phyloP scores from a whole-genome alignment of 371 early-diverging fungal genomes.

The Umbelopsis sp. region DNA sequence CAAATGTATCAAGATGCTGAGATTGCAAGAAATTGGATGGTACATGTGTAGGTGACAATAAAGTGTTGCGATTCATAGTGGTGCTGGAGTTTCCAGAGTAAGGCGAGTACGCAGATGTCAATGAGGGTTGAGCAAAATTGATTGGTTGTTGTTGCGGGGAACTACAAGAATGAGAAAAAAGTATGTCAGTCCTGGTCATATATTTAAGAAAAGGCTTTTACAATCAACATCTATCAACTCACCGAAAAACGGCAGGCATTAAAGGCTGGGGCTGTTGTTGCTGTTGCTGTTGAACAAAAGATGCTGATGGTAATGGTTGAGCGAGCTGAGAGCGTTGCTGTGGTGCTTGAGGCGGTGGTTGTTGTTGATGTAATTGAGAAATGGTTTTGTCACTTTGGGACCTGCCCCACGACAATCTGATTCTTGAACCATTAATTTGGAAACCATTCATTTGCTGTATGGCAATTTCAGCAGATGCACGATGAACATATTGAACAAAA shows the following conservation, averaged over 20 bases:
- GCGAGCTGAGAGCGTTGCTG: not conserved
- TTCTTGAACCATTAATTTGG: slow-evolving; percentile 78
- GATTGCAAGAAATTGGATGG: slow-evolving; percentile 15
- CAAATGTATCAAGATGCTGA: slow-evolving; percentile 20
- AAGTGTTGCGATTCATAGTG: slow-evolving; percentile 2
- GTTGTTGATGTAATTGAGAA: slow-evolving; percentile 22
- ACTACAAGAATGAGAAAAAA: slow-evolving; percentile 10
- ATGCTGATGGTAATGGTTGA: slow-evolving; percentile 4
- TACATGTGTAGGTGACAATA: slow-evolving; percentile 12
- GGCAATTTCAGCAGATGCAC: slow-evolving; percentile 85
- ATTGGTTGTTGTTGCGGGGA: not conserved
- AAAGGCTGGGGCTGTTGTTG: not conserved
- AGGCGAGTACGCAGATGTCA: slow-evolving; percentile 6
- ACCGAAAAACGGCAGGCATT: not conserved
- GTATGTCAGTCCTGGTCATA: not conserved
- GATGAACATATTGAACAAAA: slow-evolving; percentile 86
- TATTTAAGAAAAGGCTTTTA: too few relatives aligned
- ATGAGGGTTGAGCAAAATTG: slow-evolving; percentile 8
- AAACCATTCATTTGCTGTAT: slow-evolving; percentile 88
- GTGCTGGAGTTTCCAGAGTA: not conserved
- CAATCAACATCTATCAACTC: too few relatives aligned
- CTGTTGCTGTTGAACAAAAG: slow-evolving; percentile 2
- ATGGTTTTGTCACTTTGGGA: slow-evolving; percentile 61
- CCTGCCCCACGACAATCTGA: slow-evolving; percentile 92
- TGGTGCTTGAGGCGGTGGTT: slow-evolving; percentile 13